Base-by-base conservation (phyloP, 2,329 filamentous ascomycete genomes). In the Penicillium rolfsii region DNA sequence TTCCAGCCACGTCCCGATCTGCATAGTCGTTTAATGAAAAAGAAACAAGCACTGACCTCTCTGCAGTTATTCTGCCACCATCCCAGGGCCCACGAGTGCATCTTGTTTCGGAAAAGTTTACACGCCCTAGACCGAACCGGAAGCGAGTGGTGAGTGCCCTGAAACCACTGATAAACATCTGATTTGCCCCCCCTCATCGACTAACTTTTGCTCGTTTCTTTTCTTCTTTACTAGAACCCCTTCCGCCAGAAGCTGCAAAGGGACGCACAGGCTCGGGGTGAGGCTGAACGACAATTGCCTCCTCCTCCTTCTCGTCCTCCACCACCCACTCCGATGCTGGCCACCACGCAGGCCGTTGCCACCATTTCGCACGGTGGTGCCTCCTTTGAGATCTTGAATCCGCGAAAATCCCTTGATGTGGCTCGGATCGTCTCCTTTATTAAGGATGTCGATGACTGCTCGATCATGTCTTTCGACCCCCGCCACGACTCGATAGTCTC, bases 341-440 rank as follows among this genome's bases (percentile, higher is more conserved):
- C 70, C 55, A 68, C 63, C 46, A 68, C 69, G 43, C 65, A 68
- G 59, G 60, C 68, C 57, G 62, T 64, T 30, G 55, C 70, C 56
- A 75, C 71, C 57, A 63, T 77, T 43, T 67, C 70, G 33, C 71
- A 76, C 58, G 70, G 75, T 50, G 75, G 75, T 12, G 66, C 74
- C 9, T 70, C 69, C 8, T 77, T 77, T 50, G 74, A 77, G 36
- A 77, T 77, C 19, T 57, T 77, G 19, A 77, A 77, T 40, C 75
- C 74, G 30, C 73, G 73, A 53, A 72, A 74, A 54, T 77, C 75
- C 9, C 61, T 76, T 19, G 70, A 73, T 52, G 64, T 74, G n/a
- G 67, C 73, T 12, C 69, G 72, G 19, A 76, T 77, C 22, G 71
- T 76, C 33, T 76, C 74, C 8, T 74, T 70, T 49, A 74, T 75